These are phyloP conservation scores for Aspergillus aculeatinus DNA, from an alignment of 2,329 filamentous ascomycete species.

Conservation along the genomic window DNA sequence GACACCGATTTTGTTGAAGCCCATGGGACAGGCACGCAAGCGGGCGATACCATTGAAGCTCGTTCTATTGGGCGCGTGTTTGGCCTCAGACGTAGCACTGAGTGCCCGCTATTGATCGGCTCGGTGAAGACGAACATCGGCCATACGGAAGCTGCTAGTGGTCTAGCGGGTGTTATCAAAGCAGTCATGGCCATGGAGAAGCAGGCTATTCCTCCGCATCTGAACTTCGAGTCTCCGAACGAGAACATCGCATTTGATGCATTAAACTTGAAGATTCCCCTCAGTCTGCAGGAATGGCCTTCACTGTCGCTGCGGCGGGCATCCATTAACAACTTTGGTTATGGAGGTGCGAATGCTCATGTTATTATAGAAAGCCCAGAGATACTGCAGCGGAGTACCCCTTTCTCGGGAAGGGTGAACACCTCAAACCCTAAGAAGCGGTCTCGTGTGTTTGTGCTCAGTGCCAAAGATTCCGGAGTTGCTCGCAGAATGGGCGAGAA, in stretches of 20 bases:
- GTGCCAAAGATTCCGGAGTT: not conserved
- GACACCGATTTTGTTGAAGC: slow-evolving; percentile 43
- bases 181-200: slow-evolving; percentile 14
- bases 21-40: slow-evolving; percentile 59
- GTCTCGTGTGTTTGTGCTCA: not conserved
- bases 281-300: not conserved
- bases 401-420: no score
- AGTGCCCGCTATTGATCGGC: slow-evolving; percentile 19
- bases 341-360: slow-evolving; percentile 9
- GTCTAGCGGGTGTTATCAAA: slow-evolving; percentile 22
- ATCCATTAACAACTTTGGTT: slow-evolving; percentile 6
- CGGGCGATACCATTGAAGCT: slow-evolving; percentile 58
- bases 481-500: not conserved
- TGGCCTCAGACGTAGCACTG: not conserved
- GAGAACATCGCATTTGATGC: not conserved
- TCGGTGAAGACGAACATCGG: slow-evolving; percentile 29
- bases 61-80: slow-evolving; percentile 47
- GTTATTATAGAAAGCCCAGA: not conserved
- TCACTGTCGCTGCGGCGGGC: not conserved
- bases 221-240: not conserved
- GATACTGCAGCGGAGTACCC: not conserved
- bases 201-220: slow-evolving; percentile 20
- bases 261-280: not conserved
- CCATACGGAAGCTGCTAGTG: slow-evolving; percentile 31
- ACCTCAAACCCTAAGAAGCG: not conserved